phyloP scores from a whole-genome alignment of 257 asterid genomes.

The Solanum lycopersicoides region DNA sequence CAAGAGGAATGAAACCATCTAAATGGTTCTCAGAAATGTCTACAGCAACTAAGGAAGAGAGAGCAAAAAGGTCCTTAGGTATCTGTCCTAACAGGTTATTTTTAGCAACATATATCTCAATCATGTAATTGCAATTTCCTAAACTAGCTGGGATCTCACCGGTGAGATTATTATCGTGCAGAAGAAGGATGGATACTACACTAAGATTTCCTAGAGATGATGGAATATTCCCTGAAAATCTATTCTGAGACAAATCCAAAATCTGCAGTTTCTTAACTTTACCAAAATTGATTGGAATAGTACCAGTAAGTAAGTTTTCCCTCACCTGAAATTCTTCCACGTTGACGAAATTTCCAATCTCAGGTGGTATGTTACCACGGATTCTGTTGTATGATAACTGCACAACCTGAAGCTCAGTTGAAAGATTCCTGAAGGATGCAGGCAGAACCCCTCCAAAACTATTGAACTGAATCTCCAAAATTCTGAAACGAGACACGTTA shows the following conservation, averaged over 20 bases:
- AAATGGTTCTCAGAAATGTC: constrained; percentile 11
- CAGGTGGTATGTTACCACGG: constrained; percentile 6
- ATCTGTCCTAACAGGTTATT: constrained; percentile 3
- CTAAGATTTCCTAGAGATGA: constrained; percentile 13
- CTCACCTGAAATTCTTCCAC: constrained; percentile 2
- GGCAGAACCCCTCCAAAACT: constrained; percentile 11
- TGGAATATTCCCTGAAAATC: constrained; percentile 7
- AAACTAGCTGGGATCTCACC: constrained; percentile 5
- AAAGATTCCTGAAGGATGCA: neutral
- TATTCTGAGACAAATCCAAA: constrained; percentile 5
- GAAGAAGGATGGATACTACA: neutral
- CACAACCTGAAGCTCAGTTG: constrained; percentile 1
- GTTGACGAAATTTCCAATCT: constrained; percentile 4
- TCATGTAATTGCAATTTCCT: constrained; percentile 1
- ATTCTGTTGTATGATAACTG: neutral
- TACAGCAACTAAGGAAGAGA: constrained; percentile 3
- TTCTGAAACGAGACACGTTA: neutral
- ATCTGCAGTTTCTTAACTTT: neutral
- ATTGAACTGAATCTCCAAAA: neutral
- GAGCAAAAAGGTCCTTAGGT: constrained; percentile 1
- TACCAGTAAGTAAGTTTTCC: constrained; percentile 9
- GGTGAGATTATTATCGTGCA: constrained; percentile 3
- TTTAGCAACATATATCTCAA: neutral
- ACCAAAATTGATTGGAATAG: constrained; percentile 3
- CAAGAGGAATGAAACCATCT: constrained; percentile 9